Evolutionary conservation across 2,329 filamentous ascomycete species (phyloP), one percentile per base, ranked within the genome.

Genomic region (Lasiodiplodia theobromae): DNA sequence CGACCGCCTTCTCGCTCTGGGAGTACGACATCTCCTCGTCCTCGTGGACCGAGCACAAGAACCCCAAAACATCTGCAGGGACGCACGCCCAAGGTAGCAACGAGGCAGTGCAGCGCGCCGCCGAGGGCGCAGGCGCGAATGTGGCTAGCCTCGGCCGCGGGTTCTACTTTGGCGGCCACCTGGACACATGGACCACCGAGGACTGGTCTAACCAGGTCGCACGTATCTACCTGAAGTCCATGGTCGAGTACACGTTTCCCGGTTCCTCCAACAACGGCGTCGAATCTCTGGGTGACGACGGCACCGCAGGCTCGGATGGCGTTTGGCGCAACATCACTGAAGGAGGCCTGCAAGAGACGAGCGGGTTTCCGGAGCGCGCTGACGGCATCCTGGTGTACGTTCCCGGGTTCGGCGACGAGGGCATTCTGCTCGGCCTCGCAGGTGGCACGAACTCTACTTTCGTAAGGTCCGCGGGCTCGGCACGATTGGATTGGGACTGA

Each of bases 151-250:
- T 93, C 0, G 91, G 91, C 0, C 80, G 90, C 57, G 92, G 90
- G 38, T 94, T 89, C 84, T 94, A 93, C 77, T 94, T 94, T 78
- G 92, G 91, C 31, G 92, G 92, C 0, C 92, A 94, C 77, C 81
- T 92, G 6, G 91, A 94, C 76, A 83, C 82, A 31, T 86, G 86
- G 69, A 89, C 86, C 0, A 88, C 87, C 2, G 77, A 83, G 71
- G 91, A 88, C 14, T 94, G 92, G 92, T 89, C 88, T n/a, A 86
- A 86, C 63, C 84, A 87, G 66, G 83, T 88, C 25, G 79, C 82
- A 0, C 84, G 91, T 5, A 82, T 93, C 0, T 94, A 94, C 75
- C 80, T 94, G 53, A 92, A 90, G 79, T 92, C 89, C 56, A 80
- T 94, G 37, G 81, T 93, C 16, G 91, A 94, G 74, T 94, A 91